These are phyloP conservation scores for Rugonectria rugulosa DNA, from an alignment of 2,329 filamentous ascomycete species.

Conservation along the genomic window DNA sequence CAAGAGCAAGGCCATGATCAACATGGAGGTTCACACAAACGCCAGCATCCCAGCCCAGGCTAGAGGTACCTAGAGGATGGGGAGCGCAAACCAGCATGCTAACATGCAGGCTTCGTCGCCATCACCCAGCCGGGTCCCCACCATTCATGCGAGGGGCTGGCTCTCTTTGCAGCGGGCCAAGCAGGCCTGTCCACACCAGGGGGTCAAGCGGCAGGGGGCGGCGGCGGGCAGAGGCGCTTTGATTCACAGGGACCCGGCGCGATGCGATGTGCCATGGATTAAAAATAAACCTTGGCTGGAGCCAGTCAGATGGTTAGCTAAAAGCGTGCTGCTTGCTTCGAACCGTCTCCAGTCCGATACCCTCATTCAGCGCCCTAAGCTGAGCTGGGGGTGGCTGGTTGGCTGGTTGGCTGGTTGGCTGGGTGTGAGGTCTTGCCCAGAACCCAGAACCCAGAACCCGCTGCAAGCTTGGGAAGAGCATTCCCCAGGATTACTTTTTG, in stretches of 20 bases:
- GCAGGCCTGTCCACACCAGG: slow-evolving; percentile 14
- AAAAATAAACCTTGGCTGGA: slow-evolving; percentile 40
- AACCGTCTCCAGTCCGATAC: slow-evolving; percentile 30
- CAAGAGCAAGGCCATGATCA: slow-evolving; percentile 12
- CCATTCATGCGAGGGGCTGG: slow-evolving; percentile 39
- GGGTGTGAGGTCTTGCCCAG: slow-evolving; percentile 1
- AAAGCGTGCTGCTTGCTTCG: slow-evolving; percentile 21
- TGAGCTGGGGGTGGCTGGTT: slow-evolving; percentile 20
- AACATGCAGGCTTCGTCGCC: slow-evolving; percentile 30
- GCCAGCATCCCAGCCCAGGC: slow-evolving; percentile 16
- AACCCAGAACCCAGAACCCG: no score
- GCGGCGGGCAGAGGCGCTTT: slow-evolving; percentile 28
- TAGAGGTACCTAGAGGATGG: no score
- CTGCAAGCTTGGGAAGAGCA: background rate
- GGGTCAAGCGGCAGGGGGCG: slow-evolving; percentile 21
- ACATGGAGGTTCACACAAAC: slow-evolving; percentile 12
- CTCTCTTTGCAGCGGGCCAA: slow-evolving; percentile 28
- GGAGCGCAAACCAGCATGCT: slow-evolving; percentile 23
- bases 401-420: no score
- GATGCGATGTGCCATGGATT: slow-evolving; percentile 32
- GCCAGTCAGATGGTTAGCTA: slow-evolving; percentile 20
- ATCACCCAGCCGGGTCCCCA: slow-evolving; percentile 33
- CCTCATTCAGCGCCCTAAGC: slow-evolving; percentile 36
- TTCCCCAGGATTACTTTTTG: no score
- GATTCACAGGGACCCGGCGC: slow-evolving; percentile 34